phyloP scores from a whole-genome alignment of 2,329 filamentous ascomycete genomes.

The Apiospora hydei region DNA sequence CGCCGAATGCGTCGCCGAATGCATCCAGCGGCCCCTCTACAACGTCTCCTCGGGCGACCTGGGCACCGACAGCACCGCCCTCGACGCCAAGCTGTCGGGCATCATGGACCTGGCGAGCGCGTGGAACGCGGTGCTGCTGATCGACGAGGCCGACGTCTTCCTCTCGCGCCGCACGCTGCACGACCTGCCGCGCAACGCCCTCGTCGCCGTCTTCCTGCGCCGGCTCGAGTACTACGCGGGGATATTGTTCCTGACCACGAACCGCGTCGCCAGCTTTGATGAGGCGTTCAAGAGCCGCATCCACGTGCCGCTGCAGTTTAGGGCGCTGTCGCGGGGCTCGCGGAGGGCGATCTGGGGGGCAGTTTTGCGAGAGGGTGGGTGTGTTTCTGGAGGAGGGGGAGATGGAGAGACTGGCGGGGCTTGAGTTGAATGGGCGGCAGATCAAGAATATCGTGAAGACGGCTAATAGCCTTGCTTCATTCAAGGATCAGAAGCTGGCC shows the following conservation, averaged over 20 bases:
- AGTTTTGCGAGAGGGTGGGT: slow-evolving; percentile 37
- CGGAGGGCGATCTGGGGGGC: slow-evolving; percentile 37
- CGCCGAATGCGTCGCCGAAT: slow-evolving; percentile 47
- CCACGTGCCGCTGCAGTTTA: slow-evolving; percentile 35
- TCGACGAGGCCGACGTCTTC: slow-evolving; percentile 43
- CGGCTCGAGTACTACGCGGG: slow-evolving; percentile 32
- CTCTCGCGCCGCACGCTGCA: slow-evolving; percentile 42
- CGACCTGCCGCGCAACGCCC: slow-evolving; percentile 32
- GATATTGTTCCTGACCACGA: slow-evolving; percentile 35
- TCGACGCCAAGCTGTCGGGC: slow-evolving; percentile 34
- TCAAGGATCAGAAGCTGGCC: slow-evolving; percentile 38
- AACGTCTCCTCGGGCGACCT: slow-evolving; percentile 42
- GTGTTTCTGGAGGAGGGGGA: slow-evolving; percentile 32
- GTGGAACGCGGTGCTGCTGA: slow-evolving; percentile 46
- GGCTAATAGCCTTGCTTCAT: slow-evolving; percentile 41
- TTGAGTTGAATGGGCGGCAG: slow-evolving; percentile 42
- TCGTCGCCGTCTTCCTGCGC: slow-evolving; percentile 33
- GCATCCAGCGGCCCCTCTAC: slow-evolving; percentile 43
- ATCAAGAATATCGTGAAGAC: slow-evolving; percentile 44
- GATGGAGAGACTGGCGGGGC: slow-evolving; percentile 30
- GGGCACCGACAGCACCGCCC: slow-evolving; percentile 34
- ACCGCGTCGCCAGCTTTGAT: slow-evolving; percentile 34
- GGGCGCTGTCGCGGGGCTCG: slow-evolving; percentile 28
- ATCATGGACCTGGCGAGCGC: slow-evolving; percentile 49
- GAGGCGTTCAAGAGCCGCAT: slow-evolving; percentile 38